Conservation (phyloP, 2,329 filamentous ascomycete species). For the Trichoderma brevicompactum region DNA sequence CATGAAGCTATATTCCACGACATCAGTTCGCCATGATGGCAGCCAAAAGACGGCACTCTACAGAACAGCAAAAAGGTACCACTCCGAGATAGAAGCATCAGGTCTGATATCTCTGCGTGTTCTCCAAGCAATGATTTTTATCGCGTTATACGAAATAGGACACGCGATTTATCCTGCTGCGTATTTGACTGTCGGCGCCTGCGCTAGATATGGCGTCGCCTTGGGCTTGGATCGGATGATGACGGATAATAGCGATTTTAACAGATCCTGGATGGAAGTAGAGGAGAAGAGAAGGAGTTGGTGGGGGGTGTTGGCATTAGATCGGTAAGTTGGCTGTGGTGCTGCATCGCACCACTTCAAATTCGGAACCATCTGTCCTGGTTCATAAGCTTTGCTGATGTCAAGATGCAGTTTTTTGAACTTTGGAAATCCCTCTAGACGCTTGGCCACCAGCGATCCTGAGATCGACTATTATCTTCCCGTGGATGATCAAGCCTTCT, state of each 20-base stretch:
- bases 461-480: constrained; percentile 14
- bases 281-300: constrained; percentile 10
- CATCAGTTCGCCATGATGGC: neutral
- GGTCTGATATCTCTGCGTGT: neutral
- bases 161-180: neutral
- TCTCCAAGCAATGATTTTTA: constrained; percentile 5
- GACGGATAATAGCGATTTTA: neutral
- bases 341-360: no score
- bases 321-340: neutral
- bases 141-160: neutral
- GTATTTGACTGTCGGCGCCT: neutral
- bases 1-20: neutral
- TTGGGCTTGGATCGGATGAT: neutral
- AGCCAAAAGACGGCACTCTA: neutral
- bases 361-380: neutral
- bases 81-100: neutral
- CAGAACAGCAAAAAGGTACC: neutral
- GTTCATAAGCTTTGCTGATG: neutral
- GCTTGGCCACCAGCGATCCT: neutral
- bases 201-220: constrained; percentile 3
- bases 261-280: neutral
- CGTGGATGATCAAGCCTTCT: neutral
- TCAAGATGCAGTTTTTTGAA: neutral
- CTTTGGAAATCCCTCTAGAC: constrained; percentile 1
- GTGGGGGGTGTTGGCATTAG: constrained; percentile 1